Percentiles rank a stretch among this genome's conserved stretches.
phyloP scores from a whole-genome alignment of 2,329 filamentous ascomycete genomes.

The Diplocarpon rosae region DNA sequence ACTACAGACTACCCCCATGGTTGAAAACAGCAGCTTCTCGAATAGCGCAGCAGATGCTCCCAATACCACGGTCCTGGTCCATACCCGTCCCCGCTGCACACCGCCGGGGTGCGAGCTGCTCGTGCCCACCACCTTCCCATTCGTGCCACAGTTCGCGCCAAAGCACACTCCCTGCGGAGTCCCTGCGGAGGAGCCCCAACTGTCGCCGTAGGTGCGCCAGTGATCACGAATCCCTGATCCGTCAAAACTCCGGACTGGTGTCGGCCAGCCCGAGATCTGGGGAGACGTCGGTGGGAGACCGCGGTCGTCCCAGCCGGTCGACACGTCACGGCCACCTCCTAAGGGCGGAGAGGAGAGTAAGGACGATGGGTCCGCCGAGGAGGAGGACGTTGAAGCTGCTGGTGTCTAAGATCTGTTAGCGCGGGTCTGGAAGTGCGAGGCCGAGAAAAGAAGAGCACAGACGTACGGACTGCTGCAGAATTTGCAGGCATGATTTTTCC shows the following conservation, averaged over 20 bases:
- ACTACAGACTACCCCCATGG: no score
- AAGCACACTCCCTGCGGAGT: slow-evolving; percentile 7
- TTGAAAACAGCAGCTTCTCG: slow-evolving; percentile 13
- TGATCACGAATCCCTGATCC: slow-evolving; percentile 34
- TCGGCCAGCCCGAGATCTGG: slow-evolving; percentile 27
- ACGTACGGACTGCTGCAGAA: slow-evolving; percentile 56
- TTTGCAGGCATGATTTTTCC: slow-evolving; percentile 70
- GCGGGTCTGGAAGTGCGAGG: background rate
- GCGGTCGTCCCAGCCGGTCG: slow-evolving; percentile 36
- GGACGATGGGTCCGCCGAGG: slow-evolving; percentile 37
- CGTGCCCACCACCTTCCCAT: slow-evolving; percentile 16
- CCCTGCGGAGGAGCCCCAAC: slow-evolving; percentile 3
- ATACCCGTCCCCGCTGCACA: slow-evolving; percentile 8
- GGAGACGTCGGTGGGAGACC: slow-evolving; percentile 39
- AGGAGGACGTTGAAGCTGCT: slow-evolving; percentile 39
- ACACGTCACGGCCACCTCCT: slow-evolving; percentile 25
- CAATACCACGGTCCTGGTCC: slow-evolving; percentile 10
- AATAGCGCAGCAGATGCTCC: slow-evolving; percentile 12
- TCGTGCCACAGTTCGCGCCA: slow-evolving; percentile 11
- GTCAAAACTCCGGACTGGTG: slow-evolving; percentile 33
- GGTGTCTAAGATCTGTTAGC: slow-evolving; percentile 29
- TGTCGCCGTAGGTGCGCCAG: slow-evolving; percentile 7
- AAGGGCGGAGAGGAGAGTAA: slow-evolving; percentile 31
- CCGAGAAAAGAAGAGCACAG: slow-evolving; percentile 14
- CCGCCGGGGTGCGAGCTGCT: slow-evolving; percentile 14